phyloP scores from a whole-genome alignment of 768 basidiomycete genomes.

The Suillus ampliporus region DNA sequence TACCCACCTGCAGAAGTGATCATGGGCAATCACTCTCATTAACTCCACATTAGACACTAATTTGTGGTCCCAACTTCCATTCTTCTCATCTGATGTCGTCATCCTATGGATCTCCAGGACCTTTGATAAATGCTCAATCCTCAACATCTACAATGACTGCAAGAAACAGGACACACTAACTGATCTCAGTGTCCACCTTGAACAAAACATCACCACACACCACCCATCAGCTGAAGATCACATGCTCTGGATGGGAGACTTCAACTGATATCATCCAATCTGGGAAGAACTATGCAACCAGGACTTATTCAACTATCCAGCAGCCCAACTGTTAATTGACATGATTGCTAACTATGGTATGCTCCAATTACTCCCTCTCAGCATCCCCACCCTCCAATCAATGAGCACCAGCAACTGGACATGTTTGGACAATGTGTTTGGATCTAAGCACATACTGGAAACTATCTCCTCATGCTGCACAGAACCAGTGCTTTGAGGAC shows the following conservation, averaged over 20 bases:
- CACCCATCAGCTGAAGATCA: constrained; percentile 11
- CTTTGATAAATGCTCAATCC: constrained; percentile 26
- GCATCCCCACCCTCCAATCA: constrained; percentile 41
- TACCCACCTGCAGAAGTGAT: neutral
- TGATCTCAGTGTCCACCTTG: constrained; percentile 16
- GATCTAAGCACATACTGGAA: neutral
- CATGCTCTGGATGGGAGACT: constrained; percentile 41
- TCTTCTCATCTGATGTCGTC: constrained; percentile 35
- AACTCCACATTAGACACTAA: constrained; percentile 5
- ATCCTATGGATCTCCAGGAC: constrained; percentile 28
- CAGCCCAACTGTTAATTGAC: constrained; percentile 33
- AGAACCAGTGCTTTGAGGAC: fast-evolving
- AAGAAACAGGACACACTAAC: constrained; percentile 25
- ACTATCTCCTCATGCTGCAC: neutral
- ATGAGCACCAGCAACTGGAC: constrained; percentile 36
- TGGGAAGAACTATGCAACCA: constrained; percentile 42
- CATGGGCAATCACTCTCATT: constrained; percentile 13
- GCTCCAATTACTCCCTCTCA: constrained; percentile 40
- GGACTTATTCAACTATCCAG: constrained; percentile 8
- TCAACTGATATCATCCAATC: constrained; percentile 45
- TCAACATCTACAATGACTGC: constrained; percentile 48
- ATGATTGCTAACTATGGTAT: constrained; percentile 33
- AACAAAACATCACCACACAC: neutral
- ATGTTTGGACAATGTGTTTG: constrained; percentile 15
- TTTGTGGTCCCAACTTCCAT: neutral